A percentile compares a stretch with the other conserved stretches of the same genome.
These are phyloP conservation scores for Scenedesmus sp. DNA, from an alignment of 163 green algal genomes.

Conservation along the genomic window DNA sequence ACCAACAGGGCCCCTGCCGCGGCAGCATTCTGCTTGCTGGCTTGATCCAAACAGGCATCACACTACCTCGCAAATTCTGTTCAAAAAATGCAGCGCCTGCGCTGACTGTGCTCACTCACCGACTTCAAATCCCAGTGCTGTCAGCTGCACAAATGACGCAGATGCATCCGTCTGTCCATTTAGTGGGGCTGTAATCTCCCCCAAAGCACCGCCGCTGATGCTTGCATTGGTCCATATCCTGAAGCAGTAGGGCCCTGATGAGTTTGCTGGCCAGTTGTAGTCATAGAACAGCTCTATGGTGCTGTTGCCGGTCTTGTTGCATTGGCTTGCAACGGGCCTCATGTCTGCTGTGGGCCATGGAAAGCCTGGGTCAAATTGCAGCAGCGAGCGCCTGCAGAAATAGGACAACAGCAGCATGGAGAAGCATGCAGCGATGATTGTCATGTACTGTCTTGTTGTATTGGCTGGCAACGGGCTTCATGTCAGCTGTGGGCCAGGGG, in stretches of 20 bases:
- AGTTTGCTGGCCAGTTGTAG: neutral
- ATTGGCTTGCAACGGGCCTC: neutral
- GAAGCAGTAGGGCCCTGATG: neutral
- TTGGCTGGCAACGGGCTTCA: neutral
- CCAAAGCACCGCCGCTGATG: neutral
- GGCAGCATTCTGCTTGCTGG: too few relatives aligned
- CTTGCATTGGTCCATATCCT: neutral
- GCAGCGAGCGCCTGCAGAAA: neutral
- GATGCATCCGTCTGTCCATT: neutral
- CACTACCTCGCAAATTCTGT: neutral
- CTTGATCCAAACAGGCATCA: too few relatives aligned
- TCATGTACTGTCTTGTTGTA: neutral
- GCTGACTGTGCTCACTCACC: neutral
- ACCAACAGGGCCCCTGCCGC: too few relatives aligned
- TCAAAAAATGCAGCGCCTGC: neutral
- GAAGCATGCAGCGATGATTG: too few relatives aligned
- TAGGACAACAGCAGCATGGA: neutral
- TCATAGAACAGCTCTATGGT: neutral
- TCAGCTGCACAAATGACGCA: neutral
- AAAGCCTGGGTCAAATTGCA: constrained; percentile 8
- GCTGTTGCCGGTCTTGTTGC: neutral
- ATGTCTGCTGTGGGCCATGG: neutral
- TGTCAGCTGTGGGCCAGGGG: neutral
- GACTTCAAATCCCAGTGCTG: neutral
- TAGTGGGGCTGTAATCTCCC: neutral